Evolutionary conservation across 1,284 basidiomycete species (phyloP), one percentile per base, ranked within the genome.

Genomic region (Laetiporus sulphureus): DNA sequence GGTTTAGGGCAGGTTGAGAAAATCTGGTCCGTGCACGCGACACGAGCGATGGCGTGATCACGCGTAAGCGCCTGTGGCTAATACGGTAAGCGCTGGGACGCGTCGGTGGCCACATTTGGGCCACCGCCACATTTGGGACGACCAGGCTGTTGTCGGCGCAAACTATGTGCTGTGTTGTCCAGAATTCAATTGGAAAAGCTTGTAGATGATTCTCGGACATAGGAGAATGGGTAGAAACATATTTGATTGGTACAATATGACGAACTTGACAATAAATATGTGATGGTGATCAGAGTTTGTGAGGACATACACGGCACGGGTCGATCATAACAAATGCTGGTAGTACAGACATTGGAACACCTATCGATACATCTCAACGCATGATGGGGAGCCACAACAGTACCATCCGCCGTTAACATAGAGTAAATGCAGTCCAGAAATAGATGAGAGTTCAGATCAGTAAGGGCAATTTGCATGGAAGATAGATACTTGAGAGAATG

Each of bases 1-100:
- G 23, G 48, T 58, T 60, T 51, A 61, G 60, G 59, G 55, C 55
- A 51, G 56, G 55, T 32, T 25, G 38, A 5, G 11, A 15, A 8
- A 10, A 12, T 19, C 8, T 10, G 18, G 18, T 7, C 8, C 12
- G 32, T 13, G 13, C 25, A 33, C 8, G 18, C 18, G 32, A 16
- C 32, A 10, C 10, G 18, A 10, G 13, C 16, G 27, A 7, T 16
- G 13, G 32, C 7, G 18, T 19, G 13, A 10, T 7, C 18, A 12
- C 16, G 10, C 15, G 32, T 33, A 8, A 33, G 18, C 15, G 15
- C 8, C 8, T 16, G 11, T 33, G 8, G 13, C 23, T 13, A n/a
- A 30, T 25, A n/a, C 25, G 25, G 8, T 27, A n/a, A n/a, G n/a
- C n/a, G 25, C 13, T 27, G 8, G 25, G 25, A 27, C 25, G 8